These are phyloP conservation scores for Diaporthe sp. DNA, from an alignment of 2,329 filamentous ascomycete species.

Conservation along the genomic window DNA sequence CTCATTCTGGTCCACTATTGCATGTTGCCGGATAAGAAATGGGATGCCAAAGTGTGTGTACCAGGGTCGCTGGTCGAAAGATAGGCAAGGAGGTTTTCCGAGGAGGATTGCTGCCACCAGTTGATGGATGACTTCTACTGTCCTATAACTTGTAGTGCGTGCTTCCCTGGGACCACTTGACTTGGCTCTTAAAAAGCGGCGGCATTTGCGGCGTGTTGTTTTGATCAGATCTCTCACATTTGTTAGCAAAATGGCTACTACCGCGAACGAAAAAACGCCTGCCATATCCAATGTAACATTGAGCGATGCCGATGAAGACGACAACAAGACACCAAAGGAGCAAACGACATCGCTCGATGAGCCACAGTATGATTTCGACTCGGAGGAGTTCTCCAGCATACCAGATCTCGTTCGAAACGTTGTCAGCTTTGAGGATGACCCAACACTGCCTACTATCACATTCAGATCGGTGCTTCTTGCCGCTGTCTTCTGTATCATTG, in stretches of 20 bases:
- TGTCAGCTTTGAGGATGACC: constrained; percentile 45
- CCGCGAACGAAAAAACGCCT: constrained; percentile 4
- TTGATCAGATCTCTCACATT: neutral
- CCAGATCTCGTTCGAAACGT: constrained; percentile 44
- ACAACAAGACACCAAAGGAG: neutral
- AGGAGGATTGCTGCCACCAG: neutral
- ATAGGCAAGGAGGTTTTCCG: neutral
- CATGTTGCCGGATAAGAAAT: constrained; percentile 24
- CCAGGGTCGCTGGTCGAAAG: neutral
- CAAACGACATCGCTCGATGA: constrained; percentile 25
- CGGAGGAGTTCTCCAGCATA: constrained; percentile 36
- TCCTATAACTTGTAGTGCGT: neutral
- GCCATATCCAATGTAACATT: neutral
- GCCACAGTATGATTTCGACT: constrained; percentile 26
- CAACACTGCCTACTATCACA: constrained; percentile 40
- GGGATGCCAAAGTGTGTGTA: neutral
- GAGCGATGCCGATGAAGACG: constrained; percentile 1
- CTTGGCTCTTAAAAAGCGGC: neutral
- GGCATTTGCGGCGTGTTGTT: neutral
- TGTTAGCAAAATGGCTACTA: neutral
- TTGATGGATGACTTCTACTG: neutral
- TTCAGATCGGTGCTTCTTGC: constrained; percentile 44
- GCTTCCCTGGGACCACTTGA: too few species aligned
- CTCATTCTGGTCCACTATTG: constrained; percentile 23
- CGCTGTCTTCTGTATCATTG: constrained; percentile 41